Conservation (phyloP, 345 rosid species). For the Camelina hispida region DNA sequence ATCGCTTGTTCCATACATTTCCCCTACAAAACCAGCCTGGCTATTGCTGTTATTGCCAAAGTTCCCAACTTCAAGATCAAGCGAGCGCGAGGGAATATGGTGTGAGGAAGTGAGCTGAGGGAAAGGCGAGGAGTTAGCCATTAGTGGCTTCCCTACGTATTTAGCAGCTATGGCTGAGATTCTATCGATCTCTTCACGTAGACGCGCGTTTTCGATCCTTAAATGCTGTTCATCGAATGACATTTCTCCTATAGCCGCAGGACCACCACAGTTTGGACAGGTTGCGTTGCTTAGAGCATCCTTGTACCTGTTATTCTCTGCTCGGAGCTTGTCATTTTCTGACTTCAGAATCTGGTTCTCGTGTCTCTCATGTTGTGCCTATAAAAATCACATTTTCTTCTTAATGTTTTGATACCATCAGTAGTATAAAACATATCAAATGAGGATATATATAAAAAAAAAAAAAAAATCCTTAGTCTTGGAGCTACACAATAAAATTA, state of each 20-base stretch:
- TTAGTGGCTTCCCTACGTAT: slow-evolving; percentile 74
- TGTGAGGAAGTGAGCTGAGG: slow-evolving; percentile 52
- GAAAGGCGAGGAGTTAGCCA: slow-evolving; percentile 52
- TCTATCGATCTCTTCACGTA: slow-evolving; percentile 91
- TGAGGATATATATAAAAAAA: not conserved
- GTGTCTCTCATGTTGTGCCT: slow-evolving; percentile 91
- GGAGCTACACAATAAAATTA: not conserved
- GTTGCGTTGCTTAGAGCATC: slow-evolving; percentile 76
- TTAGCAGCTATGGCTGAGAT: slow-evolving; percentile 85
- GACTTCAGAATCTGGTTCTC: slow-evolving; percentile 80
- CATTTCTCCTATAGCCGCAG: slow-evolving; percentile 88
- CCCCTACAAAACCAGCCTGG: slow-evolving; percentile 74
- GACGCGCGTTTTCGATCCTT: slow-evolving; percentile 86
- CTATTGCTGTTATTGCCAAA: slow-evolving; percentile 46
- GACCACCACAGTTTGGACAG: slow-evolving; percentile 93
- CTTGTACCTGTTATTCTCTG: slow-evolving; percentile 77
- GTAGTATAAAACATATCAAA: not conserved
- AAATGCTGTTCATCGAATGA: slow-evolving; percentile 96
- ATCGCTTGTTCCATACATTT: slow-evolving; percentile 70
- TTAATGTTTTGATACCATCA: slow-evolving; percentile 3
- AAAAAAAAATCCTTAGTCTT: not conserved
- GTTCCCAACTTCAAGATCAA: slow-evolving; percentile 57
- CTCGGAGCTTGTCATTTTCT: slow-evolving; percentile 86
- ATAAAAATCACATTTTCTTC: slow-evolving; percentile 3
- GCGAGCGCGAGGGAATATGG: slow-evolving; percentile 58